Evolutionary conservation across 495 filamentous ascomycete genomes (phyloP).

Genomic region (Terfezia boudieri): DNA sequence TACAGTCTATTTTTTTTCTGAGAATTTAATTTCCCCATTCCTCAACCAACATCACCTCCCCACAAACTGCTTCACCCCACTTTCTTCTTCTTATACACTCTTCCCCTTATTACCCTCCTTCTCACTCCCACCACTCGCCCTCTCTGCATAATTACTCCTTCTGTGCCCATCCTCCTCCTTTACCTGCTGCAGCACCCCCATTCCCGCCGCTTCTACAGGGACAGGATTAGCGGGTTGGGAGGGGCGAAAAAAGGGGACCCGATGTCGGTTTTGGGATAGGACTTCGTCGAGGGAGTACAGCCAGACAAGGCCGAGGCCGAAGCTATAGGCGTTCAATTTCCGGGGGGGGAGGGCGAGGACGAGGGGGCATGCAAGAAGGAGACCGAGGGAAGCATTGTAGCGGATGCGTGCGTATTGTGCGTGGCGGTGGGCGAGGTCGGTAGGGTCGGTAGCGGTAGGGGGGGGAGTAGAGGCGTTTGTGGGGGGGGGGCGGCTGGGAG

Average conservation of each 20-base stretch:
- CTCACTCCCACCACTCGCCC: too few relatives aligned
- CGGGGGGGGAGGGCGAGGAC: conserved; percentile 58
- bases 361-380: conserved; percentile 45
- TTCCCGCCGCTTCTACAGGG: too few relatives aligned
- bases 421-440: neutral
- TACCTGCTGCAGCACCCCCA: too few relatives aligned
- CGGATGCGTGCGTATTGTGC: conserved; percentile 8
- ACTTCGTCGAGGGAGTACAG: conserved; percentile 44
- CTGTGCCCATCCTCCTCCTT: too few relatives aligned
- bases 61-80: too few relatives aligned
- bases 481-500: neutral
- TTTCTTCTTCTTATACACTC: too few relatives aligned
- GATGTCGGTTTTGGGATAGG: neutral
- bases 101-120: too few relatives aligned
- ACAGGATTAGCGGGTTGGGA: neutral
- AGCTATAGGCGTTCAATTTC: conserved; percentile 46
- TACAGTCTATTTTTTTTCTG: too few relatives aligned
- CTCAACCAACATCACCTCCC: too few relatives aligned
- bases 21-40: too few relatives aligned
- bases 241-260: neutral
- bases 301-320: conserved; percentile 38
- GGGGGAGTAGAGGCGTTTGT: neutral
- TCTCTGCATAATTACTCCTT: too few relatives aligned
- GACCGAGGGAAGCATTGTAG: conserved; percentile 36
- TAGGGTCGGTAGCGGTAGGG: neutral